Conservation (phyloP, 1,284 basidiomycete species). For the Polyporus tsugae region DNA sequence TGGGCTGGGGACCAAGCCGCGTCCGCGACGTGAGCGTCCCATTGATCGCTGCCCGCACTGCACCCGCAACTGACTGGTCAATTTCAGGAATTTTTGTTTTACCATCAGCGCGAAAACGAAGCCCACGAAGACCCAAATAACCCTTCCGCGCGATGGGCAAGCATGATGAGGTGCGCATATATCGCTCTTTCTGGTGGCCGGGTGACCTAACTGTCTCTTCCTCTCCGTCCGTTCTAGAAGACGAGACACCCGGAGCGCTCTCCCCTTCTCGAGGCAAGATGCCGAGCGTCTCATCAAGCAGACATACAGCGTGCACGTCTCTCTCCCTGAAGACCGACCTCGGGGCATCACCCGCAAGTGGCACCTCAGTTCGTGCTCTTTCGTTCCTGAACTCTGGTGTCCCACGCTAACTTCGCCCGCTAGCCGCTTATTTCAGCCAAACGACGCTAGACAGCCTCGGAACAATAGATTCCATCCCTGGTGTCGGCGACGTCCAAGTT, state of each 20-base stretch:
- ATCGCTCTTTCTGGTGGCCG: slow-evolving; percentile 25
- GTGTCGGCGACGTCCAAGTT: slow-evolving; percentile 67
- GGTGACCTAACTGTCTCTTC: slow-evolving; percentile 11
- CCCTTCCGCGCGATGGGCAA: slow-evolving; percentile 77
- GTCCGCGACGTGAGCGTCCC: slow-evolving; percentile 70
- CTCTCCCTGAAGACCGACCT: slow-evolving; percentile 69
- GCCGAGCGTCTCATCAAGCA: slow-evolving; percentile 71
- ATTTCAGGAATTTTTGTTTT: slow-evolving; percentile 79
- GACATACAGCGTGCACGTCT: slow-evolving; percentile 84
- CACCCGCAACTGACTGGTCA: slow-evolving; percentile 3
- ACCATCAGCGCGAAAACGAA: slow-evolving; percentile 82
- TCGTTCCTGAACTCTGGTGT: slow-evolving; percentile 9
- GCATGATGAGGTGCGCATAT: slow-evolving; percentile 65
- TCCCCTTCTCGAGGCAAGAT: slow-evolving; percentile 39
- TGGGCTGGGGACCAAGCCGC: slow-evolving; percentile 83
- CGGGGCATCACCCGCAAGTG: slow-evolving; percentile 76
- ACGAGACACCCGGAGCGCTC: slow-evolving; percentile 37
- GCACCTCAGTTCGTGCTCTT: slow-evolving; percentile 68
- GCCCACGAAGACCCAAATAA: slow-evolving; percentile 66
- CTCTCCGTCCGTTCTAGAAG: slow-evolving; percentile 28
- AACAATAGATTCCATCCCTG: slow-evolving; percentile 71
- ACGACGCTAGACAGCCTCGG: slow-evolving; percentile 70
- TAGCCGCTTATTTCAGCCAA: slow-evolving; percentile 85
- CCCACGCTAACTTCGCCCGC: slow-evolving; percentile 19
- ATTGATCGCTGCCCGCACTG: not conserved